These are phyloP conservation scores for Xylariaceae sp. DNA, from an alignment of 2,329 filamentous ascomycete species.

Conservation along the genomic window DNA sequence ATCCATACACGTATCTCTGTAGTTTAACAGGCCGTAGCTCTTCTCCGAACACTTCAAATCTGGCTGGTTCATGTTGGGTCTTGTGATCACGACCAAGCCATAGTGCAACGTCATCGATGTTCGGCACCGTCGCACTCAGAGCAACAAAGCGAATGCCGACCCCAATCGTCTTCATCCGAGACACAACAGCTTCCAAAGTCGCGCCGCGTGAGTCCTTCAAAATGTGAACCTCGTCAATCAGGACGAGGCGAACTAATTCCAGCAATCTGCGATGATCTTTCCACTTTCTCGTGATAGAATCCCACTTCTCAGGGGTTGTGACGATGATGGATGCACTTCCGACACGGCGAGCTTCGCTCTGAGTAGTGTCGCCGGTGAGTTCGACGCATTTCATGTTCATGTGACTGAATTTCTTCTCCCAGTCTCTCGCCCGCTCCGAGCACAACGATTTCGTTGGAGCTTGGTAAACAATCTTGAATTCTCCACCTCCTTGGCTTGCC, in stretches of 20 bases:
- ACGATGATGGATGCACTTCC: conserved; percentile 77
- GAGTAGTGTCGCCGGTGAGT: conserved; percentile 76
- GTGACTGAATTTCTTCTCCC: conserved; percentile 68
- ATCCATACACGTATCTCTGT: conserved; percentile 73
- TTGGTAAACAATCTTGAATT: conserved; percentile 81
- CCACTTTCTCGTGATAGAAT: conserved; percentile 85
- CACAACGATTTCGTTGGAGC: conserved; percentile 83
- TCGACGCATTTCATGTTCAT: conserved; percentile 69
- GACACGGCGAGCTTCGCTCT: conserved; percentile 61
- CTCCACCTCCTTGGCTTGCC: conserved; percentile 47
- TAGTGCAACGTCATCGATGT: conserved; percentile 71
- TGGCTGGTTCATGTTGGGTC: conserved; percentile 59
- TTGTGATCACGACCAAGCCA: conserved; percentile 70
- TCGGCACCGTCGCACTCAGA: conserved; percentile 79
- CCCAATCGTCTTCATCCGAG: conserved; percentile 79
- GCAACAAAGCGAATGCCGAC: conserved; percentile 75
- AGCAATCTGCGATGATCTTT: conserved; percentile 73
- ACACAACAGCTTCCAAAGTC: conserved; percentile 78
- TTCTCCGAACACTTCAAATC: conserved; percentile 68
- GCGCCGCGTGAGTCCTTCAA: conserved; percentile 76
- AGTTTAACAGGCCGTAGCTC: conserved; percentile 75
- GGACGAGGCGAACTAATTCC: conserved; percentile 70
- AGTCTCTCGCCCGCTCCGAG: conserved; percentile 71
- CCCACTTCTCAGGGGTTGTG: conserved; percentile 89
- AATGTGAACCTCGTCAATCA: conserved; percentile 87